Evolutionary conservation across 768 basidiomycete species (phyloP).

Genomic region (Calocybe cyanea): DNA sequence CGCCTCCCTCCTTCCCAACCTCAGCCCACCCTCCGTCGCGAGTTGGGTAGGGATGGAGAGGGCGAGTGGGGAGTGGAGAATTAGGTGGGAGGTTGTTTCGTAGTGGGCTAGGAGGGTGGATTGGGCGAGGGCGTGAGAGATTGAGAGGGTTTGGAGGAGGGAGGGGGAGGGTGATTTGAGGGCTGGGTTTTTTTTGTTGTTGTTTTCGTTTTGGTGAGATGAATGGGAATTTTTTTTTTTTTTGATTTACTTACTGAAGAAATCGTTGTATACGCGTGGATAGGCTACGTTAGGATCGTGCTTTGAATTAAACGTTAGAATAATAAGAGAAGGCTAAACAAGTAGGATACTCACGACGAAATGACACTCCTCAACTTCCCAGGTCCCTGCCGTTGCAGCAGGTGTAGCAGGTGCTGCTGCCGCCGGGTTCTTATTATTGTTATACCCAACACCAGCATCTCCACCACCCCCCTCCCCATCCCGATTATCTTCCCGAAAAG

Average conservation of each 20-base stretch:
- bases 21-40: constrained; percentile 71
- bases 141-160: constrained; percentile 87
- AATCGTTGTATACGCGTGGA: constrained; percentile 93
- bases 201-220: too few relatives aligned
- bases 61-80: constrained; percentile 74
- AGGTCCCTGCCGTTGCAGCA: too few relatives aligned
- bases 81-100: constrained; percentile 72
- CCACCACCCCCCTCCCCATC: too few relatives aligned
- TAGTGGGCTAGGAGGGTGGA: constrained; percentile 89
- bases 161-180: constrained; percentile 92
- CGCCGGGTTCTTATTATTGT: too few relatives aligned
- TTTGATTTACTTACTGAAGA: constrained; percentile 92
- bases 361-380: constrained; percentile 95
- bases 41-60: constrained; percentile 83
- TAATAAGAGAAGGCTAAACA: not conserved
- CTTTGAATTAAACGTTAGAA: constrained; percentile 44
- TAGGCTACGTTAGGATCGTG: constrained; percentile 81
- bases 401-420: too few relatives aligned
- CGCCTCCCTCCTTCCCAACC: constrained; percentile 75
- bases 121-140: constrained; percentile 92
- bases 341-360: constrained; percentile 31
- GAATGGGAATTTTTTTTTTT: too few relatives aligned
- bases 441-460: too few relatives aligned
- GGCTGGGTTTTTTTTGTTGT: too few relatives aligned
- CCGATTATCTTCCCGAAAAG: constrained; percentile 53